phyloP scores from a whole-genome alignment of 345 rosid species.

The Turnera subulata region DNA sequence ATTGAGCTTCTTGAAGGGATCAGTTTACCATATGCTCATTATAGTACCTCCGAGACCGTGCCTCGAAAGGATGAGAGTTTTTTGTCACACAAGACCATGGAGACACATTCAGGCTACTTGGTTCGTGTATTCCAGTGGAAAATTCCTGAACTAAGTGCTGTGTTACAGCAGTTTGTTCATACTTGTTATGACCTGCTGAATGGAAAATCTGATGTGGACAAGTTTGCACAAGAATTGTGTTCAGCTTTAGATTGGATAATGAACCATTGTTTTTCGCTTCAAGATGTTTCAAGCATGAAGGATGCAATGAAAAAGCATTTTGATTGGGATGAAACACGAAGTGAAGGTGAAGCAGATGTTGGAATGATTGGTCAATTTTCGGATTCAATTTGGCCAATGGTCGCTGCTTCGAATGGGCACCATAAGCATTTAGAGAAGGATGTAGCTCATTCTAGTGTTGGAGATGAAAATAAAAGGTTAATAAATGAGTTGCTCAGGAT shows the following conservation, averaged over 20 bases:
- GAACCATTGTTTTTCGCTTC: constrained; percentile 85
- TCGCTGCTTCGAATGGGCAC: constrained; percentile 14
- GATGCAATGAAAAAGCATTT: constrained; percentile 59
- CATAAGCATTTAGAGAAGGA: constrained; percentile 19
- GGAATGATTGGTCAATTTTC: constrained; percentile 33
- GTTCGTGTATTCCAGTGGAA: constrained; percentile 91
- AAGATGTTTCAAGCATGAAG: constrained; percentile 91
- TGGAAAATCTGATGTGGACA: constrained; percentile 51
- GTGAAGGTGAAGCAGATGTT: constrained; percentile 62
- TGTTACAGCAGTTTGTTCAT: constrained; percentile 55
- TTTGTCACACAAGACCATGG: constrained; percentile 35
- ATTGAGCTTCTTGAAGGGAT: constrained; percentile 68
- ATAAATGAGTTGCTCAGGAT: constrained; percentile 17
- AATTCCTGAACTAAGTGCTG: constrained; percentile 54
- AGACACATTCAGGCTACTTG: constrained; percentile 56
- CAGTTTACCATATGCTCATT: constrained; percentile 26
- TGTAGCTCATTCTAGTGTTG: constrained; percentile 21
- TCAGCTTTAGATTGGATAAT: constrained; percentile 74
- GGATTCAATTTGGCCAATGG: constrained; percentile 16
- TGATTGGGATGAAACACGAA: constrained; percentile 62
- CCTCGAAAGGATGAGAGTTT: constrained; percentile 39
- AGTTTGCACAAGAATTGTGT: constrained; percentile 54
- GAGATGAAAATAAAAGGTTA: constrained; percentile 35
- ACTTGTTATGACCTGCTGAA: constrained; percentile 60
- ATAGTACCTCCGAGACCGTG: constrained; percentile 21